Base-by-base conservation (phyloP, 2,329 filamentous ascomycete genomes). In the Paracorniculantispora psalliotae region DNA sequence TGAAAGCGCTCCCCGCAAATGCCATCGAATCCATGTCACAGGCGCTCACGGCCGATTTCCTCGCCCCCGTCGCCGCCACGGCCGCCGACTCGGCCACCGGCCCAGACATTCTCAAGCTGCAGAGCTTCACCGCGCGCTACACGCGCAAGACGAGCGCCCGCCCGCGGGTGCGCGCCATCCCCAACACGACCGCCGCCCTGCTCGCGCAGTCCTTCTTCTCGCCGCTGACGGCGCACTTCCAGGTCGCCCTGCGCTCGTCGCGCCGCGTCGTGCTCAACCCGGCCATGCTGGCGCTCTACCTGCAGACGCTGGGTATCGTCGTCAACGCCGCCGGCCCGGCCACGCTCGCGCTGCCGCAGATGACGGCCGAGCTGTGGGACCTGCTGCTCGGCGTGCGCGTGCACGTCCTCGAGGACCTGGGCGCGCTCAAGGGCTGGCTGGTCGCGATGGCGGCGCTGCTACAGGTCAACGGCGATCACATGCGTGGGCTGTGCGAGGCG, bases 251-350 rank as follows among this genome's bases (percentile, higher is more conserved):
- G 47, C 75, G 77, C 35, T 75, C 73, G 8, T 71, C 76, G 50
- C 84, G 85, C 53, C 68, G 71, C 23, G 81, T 92, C 52, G 81
- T 91, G 62, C 83, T 91, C 53, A 85, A 91, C 44, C 87, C 91
- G 0, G 83, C 89, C 61, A 80, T 97, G 6, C 82, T 97, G 0
- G 81, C 87, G 0, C 82, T 92, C 9, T 94, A 91, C 71, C 77
- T 97, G 35, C 92, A 96, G 71, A 99, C 94, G 0, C 79, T 97
- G 0, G 88, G 89, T 1, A 78, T 99, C 8, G 77, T 96, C 35
- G 76, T 97, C 48, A 88, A 96, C 65, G 90, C 93, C 0, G 84
- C 90, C 0, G 94, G 94, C 0, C 90, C 92, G 0, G 86, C 88
- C 57, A 92, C 90, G 0, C 78, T 92, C 0, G 80, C 84, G 1